A percentile compares a stretch with the other conserved stretches of the same genome.
These are phyloP conservation scores for Pichia pseudocactophila DNA, from an alignment of 805 yeast species.

Conservation along the genomic window DNA sequence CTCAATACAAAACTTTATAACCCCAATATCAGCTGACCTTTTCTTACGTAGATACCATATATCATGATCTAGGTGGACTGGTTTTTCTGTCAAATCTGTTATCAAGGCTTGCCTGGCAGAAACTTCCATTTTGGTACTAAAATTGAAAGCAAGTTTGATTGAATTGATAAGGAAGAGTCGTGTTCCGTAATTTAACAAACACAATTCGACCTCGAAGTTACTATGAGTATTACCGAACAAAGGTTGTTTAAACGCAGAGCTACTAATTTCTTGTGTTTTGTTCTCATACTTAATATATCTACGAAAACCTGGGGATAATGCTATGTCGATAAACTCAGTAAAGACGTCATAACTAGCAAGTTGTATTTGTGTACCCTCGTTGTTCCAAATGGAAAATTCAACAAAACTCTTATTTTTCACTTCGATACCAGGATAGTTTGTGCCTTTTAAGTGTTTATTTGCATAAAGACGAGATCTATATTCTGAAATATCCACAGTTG, in stretches of 20 bases:
- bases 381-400: neutral
- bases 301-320: too few relatives aligned
- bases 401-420: neutral
- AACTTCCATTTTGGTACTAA: neutral
- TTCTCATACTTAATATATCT: too few relatives aligned
- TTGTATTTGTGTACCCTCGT: neutral
- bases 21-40: neutral
- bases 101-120: neutral
- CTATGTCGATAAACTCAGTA: too few relatives aligned
- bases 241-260: too few relatives aligned
- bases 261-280: too few relatives aligned
- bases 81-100: neutral
- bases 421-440: constrained; percentile 3
- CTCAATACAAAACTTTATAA: neutral
- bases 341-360: neutral
- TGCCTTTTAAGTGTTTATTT: neutral
- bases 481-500: neutral
- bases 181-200: constrained; percentile 1
- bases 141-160: neutral
- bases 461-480: neutral
- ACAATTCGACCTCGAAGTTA: neutral
- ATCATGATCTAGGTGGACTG: neutral
- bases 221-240: neutral
- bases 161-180: neutral
- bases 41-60: neutral